These are phyloP conservation scores for Russula emetica DNA, from an alignment of 768 basidiomycete genomes.

Conservation along the genomic window DNA sequence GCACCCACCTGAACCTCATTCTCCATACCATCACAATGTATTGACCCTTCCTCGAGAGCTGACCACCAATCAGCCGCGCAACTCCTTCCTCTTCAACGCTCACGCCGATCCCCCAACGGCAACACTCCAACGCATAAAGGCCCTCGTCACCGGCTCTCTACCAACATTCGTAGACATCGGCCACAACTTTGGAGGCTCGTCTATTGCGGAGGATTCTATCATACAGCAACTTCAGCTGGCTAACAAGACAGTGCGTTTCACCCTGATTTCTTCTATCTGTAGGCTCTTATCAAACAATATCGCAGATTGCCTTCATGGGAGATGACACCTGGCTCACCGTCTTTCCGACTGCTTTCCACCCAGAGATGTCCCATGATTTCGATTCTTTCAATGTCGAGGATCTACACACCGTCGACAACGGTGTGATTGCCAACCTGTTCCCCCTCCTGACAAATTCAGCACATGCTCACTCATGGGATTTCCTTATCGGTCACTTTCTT, in stretches of 20 bases:
- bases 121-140: constrained; percentile 93
- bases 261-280: no score
- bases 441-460: constrained; percentile 57
- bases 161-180: constrained; percentile 96
- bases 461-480: constrained; percentile 61
- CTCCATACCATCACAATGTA: constrained; percentile 75
- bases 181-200: constrained; percentile 83
- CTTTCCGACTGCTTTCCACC: constrained; percentile 71
- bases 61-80: constrained; percentile 54
- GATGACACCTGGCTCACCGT: constrained; percentile 96
- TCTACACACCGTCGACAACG: constrained; percentile 90
- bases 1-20: constrained; percentile 55
- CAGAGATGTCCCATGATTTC: constrained; percentile 75
- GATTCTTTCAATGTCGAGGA: constrained; percentile 99
- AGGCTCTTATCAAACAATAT: background rate
- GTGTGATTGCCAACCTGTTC: constrained; percentile 79
- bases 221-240: constrained; percentile 62
- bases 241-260: constrained; percentile 52
- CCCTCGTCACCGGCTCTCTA: constrained; percentile 87
- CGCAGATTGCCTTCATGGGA: constrained; percentile 83
- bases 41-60: constrained; percentile 75
- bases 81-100: constrained; percentile 84
- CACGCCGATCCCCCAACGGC: constrained; percentile 94
- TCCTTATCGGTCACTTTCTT: constrained; percentile 88
- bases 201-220: constrained; percentile 84